These are phyloP conservation scores for Prototheca cutis DNA, from an alignment of 163 green algal species.

Conservation along the genomic window DNA sequence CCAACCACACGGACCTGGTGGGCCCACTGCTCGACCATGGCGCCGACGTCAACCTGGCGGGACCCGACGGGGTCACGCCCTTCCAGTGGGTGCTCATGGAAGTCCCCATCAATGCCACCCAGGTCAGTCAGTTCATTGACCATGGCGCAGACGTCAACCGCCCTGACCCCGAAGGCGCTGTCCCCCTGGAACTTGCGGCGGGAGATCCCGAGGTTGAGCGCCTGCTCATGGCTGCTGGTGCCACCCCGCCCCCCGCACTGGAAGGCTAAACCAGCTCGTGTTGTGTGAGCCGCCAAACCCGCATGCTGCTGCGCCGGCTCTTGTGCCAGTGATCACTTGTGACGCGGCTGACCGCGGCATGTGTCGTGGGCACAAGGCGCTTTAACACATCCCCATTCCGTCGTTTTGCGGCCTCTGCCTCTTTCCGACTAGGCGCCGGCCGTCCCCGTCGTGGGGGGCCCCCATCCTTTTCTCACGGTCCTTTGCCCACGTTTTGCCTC, in stretches of 20 bases:
- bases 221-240: neutral
- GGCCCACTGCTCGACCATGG: neutral
- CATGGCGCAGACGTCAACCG: neutral
- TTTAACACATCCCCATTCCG: too few species aligned
- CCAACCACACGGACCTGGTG: neutral
- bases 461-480: too few species aligned
- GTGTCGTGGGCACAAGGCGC: too few species aligned
- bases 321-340: too few species aligned
- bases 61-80: neutral
- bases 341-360: too few species aligned
- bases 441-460: too few species aligned
- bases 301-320: too few species aligned
- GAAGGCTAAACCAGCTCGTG: too few species aligned
- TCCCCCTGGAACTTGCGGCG: neutral
- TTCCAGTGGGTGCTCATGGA: neutral
- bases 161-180: neutral
- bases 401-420: too few species aligned
- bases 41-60: neutral
- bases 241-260: neutral
- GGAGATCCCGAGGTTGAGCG: neutral
- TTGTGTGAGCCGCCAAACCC: too few species aligned
- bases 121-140: neutral
- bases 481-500: too few species aligned
- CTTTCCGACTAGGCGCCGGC: too few species aligned
- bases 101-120: neutral